Conservation (phyloP, 352 stramenopile genomes). For the Paralagenidium karlingii region DNA sequence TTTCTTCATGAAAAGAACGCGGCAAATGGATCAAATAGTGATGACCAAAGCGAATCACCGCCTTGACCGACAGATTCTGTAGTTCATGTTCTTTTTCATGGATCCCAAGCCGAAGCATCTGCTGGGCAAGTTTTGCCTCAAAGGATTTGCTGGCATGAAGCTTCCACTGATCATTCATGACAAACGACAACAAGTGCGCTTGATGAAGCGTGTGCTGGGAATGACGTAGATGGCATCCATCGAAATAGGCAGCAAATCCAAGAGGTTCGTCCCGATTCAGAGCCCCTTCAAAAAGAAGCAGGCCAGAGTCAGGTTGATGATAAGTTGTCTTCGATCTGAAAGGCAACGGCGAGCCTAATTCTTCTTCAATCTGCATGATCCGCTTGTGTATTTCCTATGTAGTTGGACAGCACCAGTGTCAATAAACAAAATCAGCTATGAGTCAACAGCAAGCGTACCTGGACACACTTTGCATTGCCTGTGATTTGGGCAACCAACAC, state of each 20-base stretch:
- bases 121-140: slow-evolving; percentile 53
- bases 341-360: slow-evolving; percentile 34
- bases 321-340: slow-evolving; percentile 29
- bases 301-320: slow-evolving; percentile 41
- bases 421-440: too few species aligned
- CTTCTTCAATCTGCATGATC: slow-evolving; percentile 43
- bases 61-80: slow-evolving; percentile 27
- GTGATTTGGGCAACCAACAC: slow-evolving; percentile 58
- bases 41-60: slow-evolving; percentile 61
- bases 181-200: slow-evolving; percentile 58
- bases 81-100: slow-evolving; percentile 49
- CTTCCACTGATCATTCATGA: slow-evolving; percentile 57
- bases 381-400: too few species aligned
- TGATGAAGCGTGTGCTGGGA: slow-evolving; percentile 41
- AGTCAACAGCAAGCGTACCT: too few species aligned
- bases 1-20: slow-evolving; percentile 64
- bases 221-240: slow-evolving; percentile 33
- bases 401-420: too few species aligned
- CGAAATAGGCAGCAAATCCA: slow-evolving; percentile 60
- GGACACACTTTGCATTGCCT: too few species aligned
- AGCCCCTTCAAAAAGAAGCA: slow-evolving; percentile 67
- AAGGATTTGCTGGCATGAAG: slow-evolving; percentile 45
- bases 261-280: slow-evolving; percentile 43
- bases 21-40: slow-evolving; percentile 73
- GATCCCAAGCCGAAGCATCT: slow-evolving; percentile 71